Evolutionary conservation across 2,329 filamentous ascomycete species (phyloP), one percentile per base, ranked within the genome.

Genomic region (Plenodomus biglobosus): DNA sequence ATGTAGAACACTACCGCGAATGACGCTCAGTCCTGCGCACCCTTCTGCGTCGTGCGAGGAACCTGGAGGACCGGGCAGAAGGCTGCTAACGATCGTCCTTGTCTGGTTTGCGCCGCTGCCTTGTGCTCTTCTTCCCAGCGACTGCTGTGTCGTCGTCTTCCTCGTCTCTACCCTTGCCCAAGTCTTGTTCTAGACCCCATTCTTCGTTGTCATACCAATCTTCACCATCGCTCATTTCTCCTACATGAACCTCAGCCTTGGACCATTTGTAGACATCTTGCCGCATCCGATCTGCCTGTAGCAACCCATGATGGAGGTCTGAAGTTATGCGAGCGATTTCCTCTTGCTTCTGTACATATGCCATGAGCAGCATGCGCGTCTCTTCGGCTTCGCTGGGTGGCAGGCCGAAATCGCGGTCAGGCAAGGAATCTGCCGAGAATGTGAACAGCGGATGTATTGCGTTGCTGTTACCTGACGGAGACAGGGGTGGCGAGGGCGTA

Each of bases 141-240:
- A 73, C 73, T 15, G 71, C 73, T 36, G 74, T 75, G 49, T 91
- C 88, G 66, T 78, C 76, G 20, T 92, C 88, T 66, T 94, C 89
- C 62, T 92, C 89, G 65, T 91, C 87, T 61, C 88, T 85, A 0
- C 89, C 89, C 74, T 94, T 94, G 69, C 89, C 86, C 7, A 92
- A 73, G 57, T 88, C 85, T 52, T 88, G 86, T 8, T 83, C 80
- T 40, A 94, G 70, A 0, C 82, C 83, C 88, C 88, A 92, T 73
- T 90, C 87, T 44, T 90, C 86, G 64, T 82, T 83, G 70, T 95
- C 90, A 65, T 91, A 92, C 87, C 88, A 95, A 68, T 95, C 90
- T 75, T 95, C 90, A 10, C 88, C 88, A 66, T 95, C 90, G 42
- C 87, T 91, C 85, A 94, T 85, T 69, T 92, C 88, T 41, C 85